Evolutionary conservation across 2,329 filamentous ascomycete genomes (phyloP).

Genomic region (Pseudogymnoascus destructans): DNA sequence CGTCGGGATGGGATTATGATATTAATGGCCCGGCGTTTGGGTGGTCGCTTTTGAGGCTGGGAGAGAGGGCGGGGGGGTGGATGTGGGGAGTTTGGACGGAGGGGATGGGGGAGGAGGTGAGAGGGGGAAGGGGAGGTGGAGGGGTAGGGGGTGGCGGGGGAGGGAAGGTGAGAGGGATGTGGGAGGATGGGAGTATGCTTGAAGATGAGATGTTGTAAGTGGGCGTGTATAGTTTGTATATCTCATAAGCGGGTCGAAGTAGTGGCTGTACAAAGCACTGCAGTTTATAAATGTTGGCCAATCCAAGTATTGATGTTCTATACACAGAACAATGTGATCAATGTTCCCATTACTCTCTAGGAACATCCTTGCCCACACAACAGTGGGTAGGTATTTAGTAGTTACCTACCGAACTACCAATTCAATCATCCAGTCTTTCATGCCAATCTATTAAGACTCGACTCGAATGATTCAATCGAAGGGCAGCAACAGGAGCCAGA

Average conservation of each 20-base stretch:
- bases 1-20: neutral
- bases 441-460: too few species aligned
- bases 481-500: too few species aligned
- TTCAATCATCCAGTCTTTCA: too few species aligned
- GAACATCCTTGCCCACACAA: neutral
- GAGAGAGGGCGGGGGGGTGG: neutral
- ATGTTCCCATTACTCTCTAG: neutral
- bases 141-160: neutral
- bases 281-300: conserved; percentile 36
- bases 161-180: neutral
- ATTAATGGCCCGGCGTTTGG: neutral
- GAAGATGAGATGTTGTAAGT: conserved; percentile 1
- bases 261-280: conserved; percentile 34
- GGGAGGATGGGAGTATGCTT: conserved; percentile 7
- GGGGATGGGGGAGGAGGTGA: neutral
- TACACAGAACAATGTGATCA: neutral
- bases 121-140: neutral
- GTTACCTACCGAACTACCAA: too few species aligned
- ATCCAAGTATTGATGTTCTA: conserved; percentile 24
- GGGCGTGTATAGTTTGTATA: neutral
- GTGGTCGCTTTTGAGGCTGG: neutral
- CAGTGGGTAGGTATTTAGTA: too few species aligned
- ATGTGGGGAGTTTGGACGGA: neutral
- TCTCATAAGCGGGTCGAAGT: conserved; percentile 21
- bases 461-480: too few species aligned